Evolutionary conservation across 148 eudicot genomes (phyloP).

Genomic region (Limonium bicolor): DNA sequence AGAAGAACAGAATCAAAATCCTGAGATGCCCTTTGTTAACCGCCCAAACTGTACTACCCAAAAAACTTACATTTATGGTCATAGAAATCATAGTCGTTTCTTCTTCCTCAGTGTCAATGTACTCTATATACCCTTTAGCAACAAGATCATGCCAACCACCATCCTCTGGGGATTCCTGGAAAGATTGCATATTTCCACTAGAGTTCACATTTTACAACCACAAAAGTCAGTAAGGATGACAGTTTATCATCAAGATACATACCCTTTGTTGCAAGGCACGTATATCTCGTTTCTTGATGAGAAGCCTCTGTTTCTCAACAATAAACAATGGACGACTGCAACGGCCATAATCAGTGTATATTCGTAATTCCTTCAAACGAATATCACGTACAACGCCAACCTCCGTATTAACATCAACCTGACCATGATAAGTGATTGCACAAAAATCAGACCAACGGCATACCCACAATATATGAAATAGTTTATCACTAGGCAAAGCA

Average conservation of each 20-base stretch:
- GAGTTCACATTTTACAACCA: neutral
- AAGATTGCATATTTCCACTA: too few relatives aligned
- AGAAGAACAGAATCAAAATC: too few relatives aligned
- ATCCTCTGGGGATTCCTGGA: conserved; percentile 84
- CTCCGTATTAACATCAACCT: conserved; percentile 96
- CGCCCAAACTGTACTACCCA: neutral
- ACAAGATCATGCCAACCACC: conserved; percentile 98
- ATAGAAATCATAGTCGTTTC: conserved; percentile 99
- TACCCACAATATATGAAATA: too few relatives aligned
- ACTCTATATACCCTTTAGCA: conserved; percentile 78
- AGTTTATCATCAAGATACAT: conserved; percentile 5
- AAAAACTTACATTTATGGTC: conserved; percentile 75
- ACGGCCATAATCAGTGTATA: conserved; percentile 95
- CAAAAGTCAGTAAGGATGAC: neutral
- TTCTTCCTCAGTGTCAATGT: conserved; percentile 97
- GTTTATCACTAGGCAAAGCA: too few relatives aligned
- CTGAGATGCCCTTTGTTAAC: neutral
- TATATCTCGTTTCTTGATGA: conserved; percentile 76
- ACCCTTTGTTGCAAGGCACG: conserved; percentile 77
- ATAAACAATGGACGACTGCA: conserved; percentile 95
- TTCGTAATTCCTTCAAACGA: conserved; percentile 78
- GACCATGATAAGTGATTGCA: conserved; percentile 7
- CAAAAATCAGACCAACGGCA: too few relatives aligned
- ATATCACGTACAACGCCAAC: conserved; percentile 96
- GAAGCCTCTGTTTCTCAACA: conserved; percentile 86